Percentiles rank a stretch among this genome's conserved stretches.
phyloP scores from a whole-genome alignment of 139 green algal genomes.

The Auxenochlorella pyrenoidosa region DNA sequence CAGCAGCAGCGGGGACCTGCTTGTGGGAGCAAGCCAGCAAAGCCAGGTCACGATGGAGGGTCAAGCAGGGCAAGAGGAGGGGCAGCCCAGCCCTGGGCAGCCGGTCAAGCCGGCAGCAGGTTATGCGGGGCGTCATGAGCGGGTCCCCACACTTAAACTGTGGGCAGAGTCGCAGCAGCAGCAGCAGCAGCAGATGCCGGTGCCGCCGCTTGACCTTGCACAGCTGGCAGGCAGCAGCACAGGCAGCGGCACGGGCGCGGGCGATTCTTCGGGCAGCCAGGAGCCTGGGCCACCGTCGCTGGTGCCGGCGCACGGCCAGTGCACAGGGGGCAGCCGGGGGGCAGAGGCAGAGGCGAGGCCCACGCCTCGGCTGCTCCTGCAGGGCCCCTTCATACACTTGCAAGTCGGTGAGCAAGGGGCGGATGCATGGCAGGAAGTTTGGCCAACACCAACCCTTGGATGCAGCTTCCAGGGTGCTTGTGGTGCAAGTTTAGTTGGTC shows the following conservation, averaged over 20 bases:
- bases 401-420: neutral
- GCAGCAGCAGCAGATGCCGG: neutral
- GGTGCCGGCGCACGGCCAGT: neutral
- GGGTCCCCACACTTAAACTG: neutral
- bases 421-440: neutral
- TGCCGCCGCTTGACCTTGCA: neutral
- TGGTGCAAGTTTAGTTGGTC: too few species aligned
- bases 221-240: neutral
- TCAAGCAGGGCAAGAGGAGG: neutral
- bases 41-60: neutral
- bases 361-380: neutral
- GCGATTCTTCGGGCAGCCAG: neutral
- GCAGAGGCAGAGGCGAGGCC: neutral
- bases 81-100: neutral
- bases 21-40: neutral
- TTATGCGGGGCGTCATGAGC: neutral
- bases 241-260: too few species aligned
- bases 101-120: neutral
- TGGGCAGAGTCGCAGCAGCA: neutral
- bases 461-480: too few species aligned
- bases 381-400: constrained; percentile 14
- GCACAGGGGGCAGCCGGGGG: too few species aligned
- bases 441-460: too few species aligned
- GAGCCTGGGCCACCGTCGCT: neutral
- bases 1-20: neutral